A percentile compares a stretch with the other conserved stretches of the same genome.
Evolutionary conservation across 495 filamentous ascomycete species (phyloP).

Genomic region (Cetradonia linearis): DNA sequence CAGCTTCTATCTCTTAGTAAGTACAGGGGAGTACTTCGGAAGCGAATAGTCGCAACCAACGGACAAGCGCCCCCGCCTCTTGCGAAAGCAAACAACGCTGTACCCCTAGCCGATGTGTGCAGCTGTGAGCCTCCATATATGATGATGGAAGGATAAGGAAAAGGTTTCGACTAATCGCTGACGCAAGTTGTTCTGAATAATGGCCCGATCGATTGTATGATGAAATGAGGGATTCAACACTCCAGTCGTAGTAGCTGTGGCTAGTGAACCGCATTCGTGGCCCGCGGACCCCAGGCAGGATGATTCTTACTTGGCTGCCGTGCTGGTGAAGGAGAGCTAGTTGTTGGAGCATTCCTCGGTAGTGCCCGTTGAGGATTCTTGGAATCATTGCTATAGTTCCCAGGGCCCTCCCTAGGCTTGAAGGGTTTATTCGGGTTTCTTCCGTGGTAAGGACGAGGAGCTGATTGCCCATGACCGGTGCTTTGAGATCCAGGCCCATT

Average conservation of each 20-base stretch:
- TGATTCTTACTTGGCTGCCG: conserved; percentile 11
- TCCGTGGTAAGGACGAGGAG: conserved; percentile 8
- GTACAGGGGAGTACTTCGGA: conserved; percentile 7
- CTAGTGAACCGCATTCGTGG: conserved; percentile 13
- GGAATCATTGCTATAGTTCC: conserved; percentile 11
- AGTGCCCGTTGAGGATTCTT: conserved; percentile 12
- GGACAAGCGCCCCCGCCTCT: conserved; percentile 11
- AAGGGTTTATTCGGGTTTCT: conserved; percentile 16
- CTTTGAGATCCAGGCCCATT: conserved; percentile 7
- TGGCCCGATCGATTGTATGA: neutral
- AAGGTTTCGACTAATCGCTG: conserved; percentile 1
- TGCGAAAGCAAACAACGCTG: conserved; percentile 15
- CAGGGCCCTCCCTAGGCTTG: conserved; percentile 19
- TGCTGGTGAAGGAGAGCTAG: conserved; percentile 3
- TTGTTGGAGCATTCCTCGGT: conserved; percentile 7
- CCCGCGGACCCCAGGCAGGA: conserved; percentile 13
- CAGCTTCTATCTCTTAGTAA: neutral
- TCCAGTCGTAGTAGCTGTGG: neutral
- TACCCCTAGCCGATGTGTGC: conserved; percentile 8
- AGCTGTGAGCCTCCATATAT: conserved; percentile 9
- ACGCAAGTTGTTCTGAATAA: neutral
- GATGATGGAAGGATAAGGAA: conserved; percentile 5
- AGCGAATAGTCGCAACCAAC: conserved; percentile 14
- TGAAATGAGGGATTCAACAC: neutral
- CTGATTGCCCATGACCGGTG: conserved; percentile 4